A percentile compares a stretch with the other conserved stretches of the same genome.
phyloP scores from a whole-genome alignment of 768 basidiomycete genomes.

The Tricholoma matsutake region DNA sequence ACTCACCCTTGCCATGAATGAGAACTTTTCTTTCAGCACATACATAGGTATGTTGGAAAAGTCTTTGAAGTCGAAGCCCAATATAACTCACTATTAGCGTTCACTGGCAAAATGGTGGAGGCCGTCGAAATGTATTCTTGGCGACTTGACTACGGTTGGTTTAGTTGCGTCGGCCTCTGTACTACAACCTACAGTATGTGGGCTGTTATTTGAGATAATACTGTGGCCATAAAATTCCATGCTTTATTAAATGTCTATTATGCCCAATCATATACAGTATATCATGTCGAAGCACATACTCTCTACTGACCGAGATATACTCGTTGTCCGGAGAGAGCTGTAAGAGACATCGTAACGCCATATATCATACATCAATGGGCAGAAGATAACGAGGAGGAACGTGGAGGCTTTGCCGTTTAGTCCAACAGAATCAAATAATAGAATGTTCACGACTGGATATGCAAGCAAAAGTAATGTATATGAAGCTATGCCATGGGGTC shows the following conservation, averaged over 20 bases:
- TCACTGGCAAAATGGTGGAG: too few relatives aligned
- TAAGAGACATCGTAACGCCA: constrained; percentile 6
- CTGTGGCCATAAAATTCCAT: neutral
- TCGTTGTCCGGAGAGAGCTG: neutral
- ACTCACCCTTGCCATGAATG: too few relatives aligned
- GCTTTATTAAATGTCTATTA: neutral
- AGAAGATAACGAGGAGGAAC: constrained; percentile 1
- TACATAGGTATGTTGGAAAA: too few relatives aligned
- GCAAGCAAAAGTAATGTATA: constrained; percentile 17
- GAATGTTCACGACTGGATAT: constrained; percentile 11
- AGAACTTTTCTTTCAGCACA: too few relatives aligned
- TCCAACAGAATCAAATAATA: constrained; percentile 12
- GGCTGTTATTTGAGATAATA: too few relatives aligned
- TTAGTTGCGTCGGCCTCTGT: too few relatives aligned
- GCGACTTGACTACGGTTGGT: too few relatives aligned
- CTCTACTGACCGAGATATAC: neutral
- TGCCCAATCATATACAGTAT: neutral
- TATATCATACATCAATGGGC: constrained; percentile 6
- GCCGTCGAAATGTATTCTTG: too few relatives aligned
- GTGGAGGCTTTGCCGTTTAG: constrained; percentile 4
- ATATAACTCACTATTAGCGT: too few relatives aligned
- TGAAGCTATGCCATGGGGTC: neutral
- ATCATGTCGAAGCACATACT: neutral
- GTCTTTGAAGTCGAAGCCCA: too few relatives aligned
- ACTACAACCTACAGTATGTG: too few relatives aligned